Conservation (phyloP, 176 grass and related monocot genomes). For the Oryza rufipogon region DNA sequence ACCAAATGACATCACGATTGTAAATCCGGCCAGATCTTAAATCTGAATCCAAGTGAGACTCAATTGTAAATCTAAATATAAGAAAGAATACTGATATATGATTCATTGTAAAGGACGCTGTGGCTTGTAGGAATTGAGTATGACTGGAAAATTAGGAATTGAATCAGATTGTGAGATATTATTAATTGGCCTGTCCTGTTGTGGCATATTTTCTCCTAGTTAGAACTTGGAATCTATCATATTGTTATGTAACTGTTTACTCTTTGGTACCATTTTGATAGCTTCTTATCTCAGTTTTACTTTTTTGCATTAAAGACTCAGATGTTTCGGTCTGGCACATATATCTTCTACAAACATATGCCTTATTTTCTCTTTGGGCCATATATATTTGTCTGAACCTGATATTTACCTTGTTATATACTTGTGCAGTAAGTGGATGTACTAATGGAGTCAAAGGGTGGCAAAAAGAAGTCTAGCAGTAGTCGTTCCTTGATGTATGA, state of each 20-base stretch:
- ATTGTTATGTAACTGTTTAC: neutral
- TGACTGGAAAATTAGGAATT: neutral
- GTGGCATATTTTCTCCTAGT: neutral
- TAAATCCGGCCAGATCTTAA: neutral
- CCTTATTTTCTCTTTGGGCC: neutral
- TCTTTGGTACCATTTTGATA: neutral
- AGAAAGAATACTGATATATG: neutral
- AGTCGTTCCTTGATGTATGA: constrained; percentile 78
- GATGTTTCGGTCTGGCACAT: neutral
- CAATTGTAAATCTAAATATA: neutral
- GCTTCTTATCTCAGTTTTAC: neutral
- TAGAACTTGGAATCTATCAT: neutral
- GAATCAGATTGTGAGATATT: neutral
- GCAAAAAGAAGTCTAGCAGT: constrained; percentile 71
- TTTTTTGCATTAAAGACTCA: neutral
- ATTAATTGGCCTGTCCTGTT: neutral
- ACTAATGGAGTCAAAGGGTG: constrained; percentile 84
- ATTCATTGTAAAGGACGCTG: neutral
- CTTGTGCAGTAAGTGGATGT: constrained; percentile 62
- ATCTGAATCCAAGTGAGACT: neutral
- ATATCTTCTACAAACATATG: neutral
- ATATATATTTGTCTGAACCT: neutral
- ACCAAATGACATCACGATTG: neutral
- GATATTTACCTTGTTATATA: neutral
- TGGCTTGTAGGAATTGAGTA: neutral